Conservation (phyloP, 129 eudicot genomes). For the Pittosporum tobira region DNA sequence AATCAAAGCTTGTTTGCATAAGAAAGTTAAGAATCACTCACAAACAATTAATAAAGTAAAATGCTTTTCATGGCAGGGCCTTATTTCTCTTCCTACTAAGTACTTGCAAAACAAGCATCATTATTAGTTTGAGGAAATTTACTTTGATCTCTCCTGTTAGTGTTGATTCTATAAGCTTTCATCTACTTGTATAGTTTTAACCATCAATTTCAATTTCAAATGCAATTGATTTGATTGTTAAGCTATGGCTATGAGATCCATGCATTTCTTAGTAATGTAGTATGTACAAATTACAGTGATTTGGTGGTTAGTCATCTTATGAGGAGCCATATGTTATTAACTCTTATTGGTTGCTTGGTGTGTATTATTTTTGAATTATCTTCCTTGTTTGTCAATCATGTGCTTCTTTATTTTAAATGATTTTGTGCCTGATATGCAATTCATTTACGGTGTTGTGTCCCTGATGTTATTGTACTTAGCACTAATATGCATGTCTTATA, state of each 20-base stretch:
- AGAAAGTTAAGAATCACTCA: neutral
- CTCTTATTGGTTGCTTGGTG: neutral
- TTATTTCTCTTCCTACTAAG: neutral
- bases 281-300: neutral
- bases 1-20: neutral
- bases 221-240: neutral
- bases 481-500: conserved; percentile 20
- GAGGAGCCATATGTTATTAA: no score
- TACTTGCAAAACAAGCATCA: neutral
- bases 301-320: neutral
- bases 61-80: neutral
- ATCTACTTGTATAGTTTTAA: neutral
- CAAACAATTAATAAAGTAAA: neutral
- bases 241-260: neutral
- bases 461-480: neutral
- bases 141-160: neutral
- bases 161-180: neutral
- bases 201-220: no score
- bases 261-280: neutral
- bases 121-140: neutral
- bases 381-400: neutral
- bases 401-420: neutral
- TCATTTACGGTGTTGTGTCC: neutral
- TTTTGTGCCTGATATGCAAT: neutral
- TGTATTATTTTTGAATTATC: no score